Base-by-base conservation (phyloP, 2,329 filamentous ascomycete species). In the Pseudogymnoascus sp. region DNA sequence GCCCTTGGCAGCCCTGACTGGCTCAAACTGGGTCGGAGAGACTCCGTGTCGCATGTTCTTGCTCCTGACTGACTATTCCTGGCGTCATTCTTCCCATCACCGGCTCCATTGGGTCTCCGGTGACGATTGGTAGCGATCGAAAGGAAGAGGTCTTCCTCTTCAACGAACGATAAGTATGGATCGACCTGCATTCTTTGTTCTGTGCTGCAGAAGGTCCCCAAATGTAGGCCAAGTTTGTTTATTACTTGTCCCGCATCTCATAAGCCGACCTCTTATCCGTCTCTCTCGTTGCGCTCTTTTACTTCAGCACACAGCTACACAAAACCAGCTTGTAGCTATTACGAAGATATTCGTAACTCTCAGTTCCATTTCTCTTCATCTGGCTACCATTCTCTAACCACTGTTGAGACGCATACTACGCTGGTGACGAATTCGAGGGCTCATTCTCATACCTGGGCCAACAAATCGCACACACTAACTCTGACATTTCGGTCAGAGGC, bases 41-140 rank as follows among this genome's bases (percentile, higher is more conserved):
- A 33, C 47, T 53, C 47, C n/a, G 28, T 11, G 47, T 53, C 6
- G n/a, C 47, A 33, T 53, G n/a, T 53, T 30, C 11, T 53, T 53
- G 6, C 28, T 53, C 47, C 47, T 53, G 47, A 53, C 28, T 53
- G 47, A 53, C 47, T 53, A 12, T 33, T 53, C 47, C 47, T 53
- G 28, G 47, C 47, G 9, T n/a, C 28, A 20, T 53, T n/a, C 15
- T 53, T 53, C 47, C 28, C 18, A 20, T 14, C 25, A 14, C 12
- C 15, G 28, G 28, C 47, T 18, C 2, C 28, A 53, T 53, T 33
- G 47, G 47, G 47, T 33, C 47, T 53, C 9, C 47, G 33, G 47
- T 14, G 28, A 14, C 15, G 28, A 53, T 33, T 53, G 28, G 28
- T 15, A 18, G 28, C 14, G 47, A 8, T 53, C 11, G 28, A 53